Evolutionary conservation across 31 red algal species (phyloP).

Genomic region (Porphyra umbilicalis): DNA sequence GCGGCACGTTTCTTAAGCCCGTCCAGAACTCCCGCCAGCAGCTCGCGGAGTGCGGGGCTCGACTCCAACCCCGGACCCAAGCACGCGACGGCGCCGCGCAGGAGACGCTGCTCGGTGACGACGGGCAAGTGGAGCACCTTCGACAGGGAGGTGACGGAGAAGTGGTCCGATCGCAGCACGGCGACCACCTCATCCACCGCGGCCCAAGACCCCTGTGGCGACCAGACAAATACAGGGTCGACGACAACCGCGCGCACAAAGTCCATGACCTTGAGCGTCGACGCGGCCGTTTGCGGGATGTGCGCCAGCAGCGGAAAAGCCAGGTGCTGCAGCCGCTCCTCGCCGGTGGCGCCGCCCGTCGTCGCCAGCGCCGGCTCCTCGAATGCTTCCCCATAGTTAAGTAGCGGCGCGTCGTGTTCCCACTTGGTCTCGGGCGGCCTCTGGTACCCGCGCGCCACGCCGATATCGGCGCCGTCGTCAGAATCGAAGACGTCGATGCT

Average conservation of each 20-base stretch:
- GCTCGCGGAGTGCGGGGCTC: no score
- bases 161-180: no score
- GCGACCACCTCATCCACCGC: no score
- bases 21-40: no score
- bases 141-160: no score
- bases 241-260: not conserved
- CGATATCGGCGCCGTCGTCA: not conserved
- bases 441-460: not conserved
- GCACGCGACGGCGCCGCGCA: no score
- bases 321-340: not conserved
- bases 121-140: no score
- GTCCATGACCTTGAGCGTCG: not conserved
- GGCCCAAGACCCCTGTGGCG: not conserved
- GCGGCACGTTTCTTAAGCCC: no score
- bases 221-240: not conserved
- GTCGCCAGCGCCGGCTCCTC: not conserved
- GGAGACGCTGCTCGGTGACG: no score
- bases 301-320: not conserved
- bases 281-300: not conserved
- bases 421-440: not conserved
- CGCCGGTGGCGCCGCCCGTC: not conserved
- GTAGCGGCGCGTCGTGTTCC: not conserved
- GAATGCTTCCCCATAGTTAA: not conserved
- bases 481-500: not conserved
- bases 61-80: no score